phyloP scores from a whole-genome alignment of 1,139 yeast genomes.

The Candida tropicalis region DNA sequence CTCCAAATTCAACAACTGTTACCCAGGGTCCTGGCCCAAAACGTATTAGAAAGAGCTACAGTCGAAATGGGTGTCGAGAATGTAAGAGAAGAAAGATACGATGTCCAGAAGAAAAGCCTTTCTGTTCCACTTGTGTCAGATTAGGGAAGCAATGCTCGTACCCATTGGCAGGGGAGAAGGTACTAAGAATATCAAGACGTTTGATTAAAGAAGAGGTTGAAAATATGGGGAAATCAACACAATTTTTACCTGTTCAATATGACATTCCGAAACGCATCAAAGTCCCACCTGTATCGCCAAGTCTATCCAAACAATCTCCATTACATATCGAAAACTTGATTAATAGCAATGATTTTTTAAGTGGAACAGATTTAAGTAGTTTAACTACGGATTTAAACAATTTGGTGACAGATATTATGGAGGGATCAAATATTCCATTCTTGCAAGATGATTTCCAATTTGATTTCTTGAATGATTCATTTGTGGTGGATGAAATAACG shows the following conservation, averaged over 20 bases:
- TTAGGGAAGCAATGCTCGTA: constrained; percentile 26
- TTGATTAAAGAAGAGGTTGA: constrained; percentile 17
- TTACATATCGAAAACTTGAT: constrained; percentile 16
- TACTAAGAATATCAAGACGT: constrained; percentile 16
- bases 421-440: constrained; percentile 20
- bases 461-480: constrained; percentile 13
- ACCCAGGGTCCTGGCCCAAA: not conserved
- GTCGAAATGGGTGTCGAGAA: constrained; percentile 27
- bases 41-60: constrained; percentile 10
- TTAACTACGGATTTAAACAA: constrained; percentile 36
- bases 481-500: constrained; percentile 12
- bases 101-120: constrained; percentile 57
- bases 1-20: not conserved
- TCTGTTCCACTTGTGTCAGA: constrained; percentile 41
- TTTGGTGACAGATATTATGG: constrained; percentile 33
- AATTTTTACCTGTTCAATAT: constrained; percentile 17
- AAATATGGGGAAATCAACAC: constrained; percentile 15
- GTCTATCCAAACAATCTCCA: constrained; percentile 3
- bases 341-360: constrained; percentile 15
- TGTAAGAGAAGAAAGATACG: constrained; percentile 32
- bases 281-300: not conserved
- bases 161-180: constrained; percentile 26
- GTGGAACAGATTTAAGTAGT: constrained; percentile 25
- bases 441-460: constrained; percentile 13
- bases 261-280: constrained; percentile 14